These are phyloP conservation scores for Sphagnum fallax DNA, from an alignment of 228 moss, liverwort and hornwort genomes.

Conservation along the genomic window DNA sequence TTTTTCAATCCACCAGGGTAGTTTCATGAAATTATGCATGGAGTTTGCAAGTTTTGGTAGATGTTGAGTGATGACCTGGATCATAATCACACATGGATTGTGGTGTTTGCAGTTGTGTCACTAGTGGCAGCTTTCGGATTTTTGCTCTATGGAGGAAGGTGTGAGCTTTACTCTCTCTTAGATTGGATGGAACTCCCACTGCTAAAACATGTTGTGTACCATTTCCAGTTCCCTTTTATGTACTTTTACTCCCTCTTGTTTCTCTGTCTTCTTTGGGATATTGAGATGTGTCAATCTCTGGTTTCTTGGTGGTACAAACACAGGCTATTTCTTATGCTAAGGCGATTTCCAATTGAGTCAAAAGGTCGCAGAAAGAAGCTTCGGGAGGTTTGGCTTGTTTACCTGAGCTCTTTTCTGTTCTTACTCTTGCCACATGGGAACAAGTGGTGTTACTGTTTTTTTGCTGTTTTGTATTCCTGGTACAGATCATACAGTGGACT, in stretches of 20 bases:
- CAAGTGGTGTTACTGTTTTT: background rate
- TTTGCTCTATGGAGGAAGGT: conserved; percentile 94
- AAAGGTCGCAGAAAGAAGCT: conserved; percentile 95
- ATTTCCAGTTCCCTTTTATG: too few species aligned
- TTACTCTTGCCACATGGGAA: too few species aligned
- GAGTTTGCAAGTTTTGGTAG: too few species aligned
- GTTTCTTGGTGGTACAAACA: background rate
- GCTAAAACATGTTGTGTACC: too few species aligned
- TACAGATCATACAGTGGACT: too few species aligned
- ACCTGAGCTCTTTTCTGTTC: background rate
- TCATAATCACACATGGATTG: background rate
- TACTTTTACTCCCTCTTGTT: too few species aligned
- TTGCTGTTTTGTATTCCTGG: background rate
- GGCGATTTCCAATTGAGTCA: conserved; percentile 95
- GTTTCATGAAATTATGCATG: too few species aligned
- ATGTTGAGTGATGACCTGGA: too few species aligned
- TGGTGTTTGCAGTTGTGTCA: conserved; percentile 68
- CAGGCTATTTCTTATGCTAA: conserved; percentile 91
- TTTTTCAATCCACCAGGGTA: too few species aligned
- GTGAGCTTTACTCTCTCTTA: background rate
- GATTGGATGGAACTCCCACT: too few species aligned
- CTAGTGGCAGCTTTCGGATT: conserved; percentile 88
- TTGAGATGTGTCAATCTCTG: too few species aligned
- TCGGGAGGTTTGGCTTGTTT: conserved; percentile 43
- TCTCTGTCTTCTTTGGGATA: too few species aligned